Conservation (phyloP, 2,329 filamentous ascomycete genomes). For the Lomentospora prolificans region DNA sequence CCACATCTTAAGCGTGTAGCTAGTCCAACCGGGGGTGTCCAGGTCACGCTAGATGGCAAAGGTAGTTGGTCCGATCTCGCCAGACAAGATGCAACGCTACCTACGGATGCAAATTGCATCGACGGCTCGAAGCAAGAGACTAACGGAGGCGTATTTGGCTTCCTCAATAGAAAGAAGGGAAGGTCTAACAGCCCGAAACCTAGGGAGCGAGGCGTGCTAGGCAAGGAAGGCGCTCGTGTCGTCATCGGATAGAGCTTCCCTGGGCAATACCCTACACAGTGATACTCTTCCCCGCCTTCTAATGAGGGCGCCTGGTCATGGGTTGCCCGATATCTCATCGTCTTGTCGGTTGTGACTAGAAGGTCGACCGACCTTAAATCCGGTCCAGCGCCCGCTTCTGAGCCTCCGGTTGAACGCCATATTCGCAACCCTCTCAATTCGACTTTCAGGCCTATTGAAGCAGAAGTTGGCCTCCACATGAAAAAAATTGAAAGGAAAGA, state of each 20-base stretch:
- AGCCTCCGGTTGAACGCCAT: neutral
- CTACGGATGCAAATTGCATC: constrained; percentile 41
- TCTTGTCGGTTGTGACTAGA: too few relatives aligned
- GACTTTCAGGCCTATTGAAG: neutral
- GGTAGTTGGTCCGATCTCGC: constrained; percentile 89
- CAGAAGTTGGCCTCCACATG: neutral
- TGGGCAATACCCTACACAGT: too few relatives aligned
- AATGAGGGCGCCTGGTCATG: too few relatives aligned
- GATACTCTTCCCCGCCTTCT: too few relatives aligned
- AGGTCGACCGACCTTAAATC: neutral
- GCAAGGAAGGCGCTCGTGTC: constrained; percentile 86
- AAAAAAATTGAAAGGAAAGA: too few relatives aligned
- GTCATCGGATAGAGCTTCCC: constrained; percentile 60
- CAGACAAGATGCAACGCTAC: constrained; percentile 68
- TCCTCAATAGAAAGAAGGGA: constrained; percentile 82
- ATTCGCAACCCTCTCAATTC: neutral
- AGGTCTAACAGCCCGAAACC: constrained; percentile 88
- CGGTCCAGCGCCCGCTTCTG: neutral
- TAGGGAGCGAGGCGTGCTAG: constrained; percentile 83
- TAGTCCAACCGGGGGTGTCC: constrained; percentile 73
- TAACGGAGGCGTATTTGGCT: constrained; percentile 69
- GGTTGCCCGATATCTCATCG: too few relatives aligned
- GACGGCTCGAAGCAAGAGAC: constrained; percentile 2
- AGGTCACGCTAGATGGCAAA: constrained; percentile 81
- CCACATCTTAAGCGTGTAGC: constrained; percentile 56